phyloP scores from a whole-genome alignment of 768 basidiomycete species.

The Cyclocybe aegerita region DNA sequence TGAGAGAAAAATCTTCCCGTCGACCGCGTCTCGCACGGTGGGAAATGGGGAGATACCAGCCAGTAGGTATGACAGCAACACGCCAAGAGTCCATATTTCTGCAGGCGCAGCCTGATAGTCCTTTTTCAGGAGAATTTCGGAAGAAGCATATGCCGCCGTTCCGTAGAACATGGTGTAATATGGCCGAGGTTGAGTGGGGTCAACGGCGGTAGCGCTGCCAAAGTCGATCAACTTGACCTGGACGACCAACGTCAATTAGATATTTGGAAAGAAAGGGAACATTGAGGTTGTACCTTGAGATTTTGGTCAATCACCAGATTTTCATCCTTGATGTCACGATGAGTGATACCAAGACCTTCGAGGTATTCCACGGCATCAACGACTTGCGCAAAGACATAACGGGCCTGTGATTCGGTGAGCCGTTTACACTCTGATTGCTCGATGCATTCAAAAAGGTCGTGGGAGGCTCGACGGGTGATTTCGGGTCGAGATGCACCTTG shows the following conservation, averaged over 20 bases:
- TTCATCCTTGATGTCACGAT: slow-evolving; percentile 97
- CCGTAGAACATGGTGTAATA: slow-evolving; percentile 85
- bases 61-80: slow-evolving; percentile 91
- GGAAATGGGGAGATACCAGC: slow-evolving; percentile 94
- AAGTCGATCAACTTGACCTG: slow-evolving; percentile 97
- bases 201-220: slow-evolving; percentile 80
- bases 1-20: slow-evolving; percentile 58
- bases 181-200: slow-evolving; percentile 61
- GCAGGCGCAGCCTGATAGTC: slow-evolving; percentile 92
- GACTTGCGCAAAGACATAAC: slow-evolving; percentile 84
- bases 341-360: slow-evolving; percentile 80
- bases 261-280: background rate
- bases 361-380: slow-evolving; percentile 84
- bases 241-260: slow-evolving; percentile 6
- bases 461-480: slow-evolving; percentile 72
- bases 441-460: slow-evolving; percentile 95
- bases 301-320: slow-evolving; percentile 81
- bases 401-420: slow-evolving; percentile 75
- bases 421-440: slow-evolving; percentile 82
- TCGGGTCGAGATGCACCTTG: slow-evolving; percentile 30
- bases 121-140: slow-evolving; percentile 88
- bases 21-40: slow-evolving; percentile 75
- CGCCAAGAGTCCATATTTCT: slow-evolving; percentile 95
- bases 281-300: slow-evolving; percentile 50
- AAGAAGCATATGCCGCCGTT: slow-evolving; percentile 92